Evolutionary conservation across 1,139 yeast species (phyloP), one percentile per base, ranked within the genome.

Genomic region (Zygoascus hellenicus): DNA sequence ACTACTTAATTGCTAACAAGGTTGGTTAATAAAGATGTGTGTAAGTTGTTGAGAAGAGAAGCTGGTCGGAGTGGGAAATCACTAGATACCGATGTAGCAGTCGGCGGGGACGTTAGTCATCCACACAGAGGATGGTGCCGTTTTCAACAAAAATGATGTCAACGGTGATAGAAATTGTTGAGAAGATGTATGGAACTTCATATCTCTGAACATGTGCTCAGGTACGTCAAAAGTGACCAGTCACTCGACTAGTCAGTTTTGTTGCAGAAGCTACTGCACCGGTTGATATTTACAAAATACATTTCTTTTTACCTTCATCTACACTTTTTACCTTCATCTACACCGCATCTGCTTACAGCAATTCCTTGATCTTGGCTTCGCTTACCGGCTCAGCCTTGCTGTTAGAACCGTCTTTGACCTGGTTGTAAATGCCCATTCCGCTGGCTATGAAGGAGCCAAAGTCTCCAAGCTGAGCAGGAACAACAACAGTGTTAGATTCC

Each of bases 391-490:
- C 33, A 6, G 41, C 19, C 22, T 22, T 22, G 26, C 26, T 22
- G 4, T 22, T 4, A 22, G 26, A 22, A 22, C 26, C 7, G 26
- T 22, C 31, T 46, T 52, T 71, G 56, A 84, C 74, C 54, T 76
- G 75, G 53, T 82, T 77, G 64, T 76, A 83, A 54, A 86, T 83
- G 38, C 84, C 77, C 75, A 85, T 66, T 0, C 95, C 95, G 53
- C 84, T 74, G 35, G 90, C 88, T 70, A 86, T 81, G 69, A 83
- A 76, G 26, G 80, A 74, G 42, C 90, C 81, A 64, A 86, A 71
- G 58, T 86, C 90, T 52, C 86, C 83, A 62, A 86, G 66, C 50
- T 82, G 83, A 11, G 88, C 77, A 13, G 95, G 95, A 38, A 86
- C 74, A 39, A 86, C 82, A 30, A 87, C 76, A 1, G 94, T 83